These are phyloP conservation scores for Setaria italica DNA, from an alignment of 202 grass and related monocot genomes.

Conservation along the genomic window DNA sequence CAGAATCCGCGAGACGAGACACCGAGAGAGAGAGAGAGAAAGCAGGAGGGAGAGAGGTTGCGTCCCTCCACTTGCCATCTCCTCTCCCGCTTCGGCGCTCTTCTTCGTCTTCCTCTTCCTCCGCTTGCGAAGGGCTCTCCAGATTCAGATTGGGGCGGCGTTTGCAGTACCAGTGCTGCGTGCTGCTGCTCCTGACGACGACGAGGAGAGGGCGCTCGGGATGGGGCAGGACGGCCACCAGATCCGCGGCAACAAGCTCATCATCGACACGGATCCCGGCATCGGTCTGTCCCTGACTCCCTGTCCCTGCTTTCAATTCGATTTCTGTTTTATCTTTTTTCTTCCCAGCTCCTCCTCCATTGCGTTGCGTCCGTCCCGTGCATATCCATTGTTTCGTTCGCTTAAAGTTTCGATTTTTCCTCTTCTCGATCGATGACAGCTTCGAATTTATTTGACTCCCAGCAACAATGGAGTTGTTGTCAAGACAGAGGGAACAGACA, in stretches of 20 bases:
- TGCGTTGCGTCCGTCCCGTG: background rate
- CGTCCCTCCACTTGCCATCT: background rate
- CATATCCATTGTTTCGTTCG: conserved; percentile 1
- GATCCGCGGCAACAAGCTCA: conserved; percentile 67
- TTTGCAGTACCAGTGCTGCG: background rate
- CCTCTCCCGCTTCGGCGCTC: background rate
- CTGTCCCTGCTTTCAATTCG: background rate
- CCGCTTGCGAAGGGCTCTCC: background rate
- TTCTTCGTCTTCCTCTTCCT: background rate
- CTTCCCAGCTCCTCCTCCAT: background rate
- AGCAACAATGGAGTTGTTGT: conserved; percentile 8
- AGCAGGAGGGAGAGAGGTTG: background rate
- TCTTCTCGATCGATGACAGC: background rate
- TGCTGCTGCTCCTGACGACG: background rate
- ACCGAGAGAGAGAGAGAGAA: too few relatives aligned
- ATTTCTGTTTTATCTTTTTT: background rate
- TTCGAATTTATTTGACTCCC: background rate
- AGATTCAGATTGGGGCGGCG: conserved; percentile 7
- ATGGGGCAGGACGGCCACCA: conserved; percentile 53
- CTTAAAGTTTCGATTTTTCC: background rate
- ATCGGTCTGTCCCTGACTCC: conserved; percentile 54
- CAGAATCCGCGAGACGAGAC: background rate
- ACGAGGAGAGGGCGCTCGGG: background rate
- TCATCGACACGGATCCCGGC: conserved; percentile 98
- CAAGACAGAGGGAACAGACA: background rate